These are phyloP conservation scores for Porodaedalea pini DNA, from an alignment of 1,284 basidiomycete genomes.

Conservation along the genomic window DNA sequence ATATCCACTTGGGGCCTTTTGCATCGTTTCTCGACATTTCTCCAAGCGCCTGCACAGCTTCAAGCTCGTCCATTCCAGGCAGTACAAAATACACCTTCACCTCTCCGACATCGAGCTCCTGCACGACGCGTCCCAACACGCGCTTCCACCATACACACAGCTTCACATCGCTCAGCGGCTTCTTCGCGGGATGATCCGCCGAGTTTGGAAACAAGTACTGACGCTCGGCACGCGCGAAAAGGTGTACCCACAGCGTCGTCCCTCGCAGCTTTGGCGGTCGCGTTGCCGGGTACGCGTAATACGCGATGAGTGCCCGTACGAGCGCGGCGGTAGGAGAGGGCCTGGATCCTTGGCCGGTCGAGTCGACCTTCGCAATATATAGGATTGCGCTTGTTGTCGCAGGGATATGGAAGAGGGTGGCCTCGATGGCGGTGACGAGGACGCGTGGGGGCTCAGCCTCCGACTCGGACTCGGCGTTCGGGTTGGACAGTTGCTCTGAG, in stretches of 20 bases:
- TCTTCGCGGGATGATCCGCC: conserved; percentile 70
- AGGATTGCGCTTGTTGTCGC: conserved; percentile 69
- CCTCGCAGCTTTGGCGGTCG: conserved; percentile 43
- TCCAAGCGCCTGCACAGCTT: conserved; percentile 64
- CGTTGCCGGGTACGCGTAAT: conserved; percentile 65
- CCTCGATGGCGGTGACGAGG: conserved; percentile 80
- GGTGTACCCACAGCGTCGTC: conserved; percentile 70
- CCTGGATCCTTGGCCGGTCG: conserved; percentile 70
- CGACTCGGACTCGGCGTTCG: background rate
- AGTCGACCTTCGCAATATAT: conserved; percentile 93
- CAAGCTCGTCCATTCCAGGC: conserved; percentile 68
- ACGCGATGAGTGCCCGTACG: conserved; percentile 63
- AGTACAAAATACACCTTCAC: conserved; percentile 56
- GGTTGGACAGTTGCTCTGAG: conserved; percentile 48
- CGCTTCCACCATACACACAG: conserved; percentile 94
- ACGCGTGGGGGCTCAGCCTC: conserved; percentile 29
- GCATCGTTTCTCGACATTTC: conserved; percentile 24
- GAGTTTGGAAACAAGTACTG: conserved; percentile 96
- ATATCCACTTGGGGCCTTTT: conserved; percentile 48
- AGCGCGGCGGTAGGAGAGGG: conserved; percentile 68
- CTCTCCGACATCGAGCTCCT: conserved; percentile 31
- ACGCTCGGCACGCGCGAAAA: conserved; percentile 87
- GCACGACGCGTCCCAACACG: conserved; percentile 56
- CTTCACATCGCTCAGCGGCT: conserved; percentile 71
- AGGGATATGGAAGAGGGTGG: conserved; percentile 74